Conservation (phyloP, 176 grass and related monocot species). For the Cymbopogon citratus region DNA sequence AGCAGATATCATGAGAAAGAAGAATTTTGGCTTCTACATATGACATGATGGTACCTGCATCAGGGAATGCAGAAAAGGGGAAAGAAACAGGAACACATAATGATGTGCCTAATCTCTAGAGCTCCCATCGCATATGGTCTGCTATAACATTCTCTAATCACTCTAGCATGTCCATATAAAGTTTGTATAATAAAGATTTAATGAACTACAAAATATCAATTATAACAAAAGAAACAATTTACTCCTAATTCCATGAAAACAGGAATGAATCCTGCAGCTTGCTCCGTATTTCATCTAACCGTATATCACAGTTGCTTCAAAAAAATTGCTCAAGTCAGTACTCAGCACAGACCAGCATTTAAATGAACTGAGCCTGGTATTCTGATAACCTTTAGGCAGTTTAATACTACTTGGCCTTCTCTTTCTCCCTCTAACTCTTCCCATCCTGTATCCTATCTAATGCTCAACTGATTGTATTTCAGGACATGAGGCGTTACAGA, state of each 20-base stretch:
- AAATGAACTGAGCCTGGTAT: background rate
- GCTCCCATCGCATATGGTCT: no score
- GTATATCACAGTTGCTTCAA: background rate
- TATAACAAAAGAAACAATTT: background rate
- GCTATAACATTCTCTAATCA: no score
- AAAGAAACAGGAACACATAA: no score
- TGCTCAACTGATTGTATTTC: background rate
- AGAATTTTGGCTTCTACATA: background rate
- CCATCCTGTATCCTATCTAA: background rate
- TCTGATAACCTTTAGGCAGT: no score
- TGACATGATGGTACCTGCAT: background rate
- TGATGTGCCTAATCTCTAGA: no score
- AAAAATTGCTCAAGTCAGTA: background rate
- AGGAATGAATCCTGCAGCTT: background rate
- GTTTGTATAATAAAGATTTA: no score
- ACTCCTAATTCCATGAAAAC: background rate
- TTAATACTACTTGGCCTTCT: background rate
- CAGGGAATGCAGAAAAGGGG: no score
- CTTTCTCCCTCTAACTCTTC: background rate
- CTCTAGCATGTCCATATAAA: no score
- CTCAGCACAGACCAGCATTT: no score
- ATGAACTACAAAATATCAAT: background rate
- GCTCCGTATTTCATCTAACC: background rate
- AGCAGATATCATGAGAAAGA: background rate
- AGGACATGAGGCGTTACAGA: background rate